A percentile compares a stretch with the other conserved stretches of the same genome.
Conservation (phyloP, 1,284 basidiomycete genomes). For the Fistulina hepatica region DNA sequence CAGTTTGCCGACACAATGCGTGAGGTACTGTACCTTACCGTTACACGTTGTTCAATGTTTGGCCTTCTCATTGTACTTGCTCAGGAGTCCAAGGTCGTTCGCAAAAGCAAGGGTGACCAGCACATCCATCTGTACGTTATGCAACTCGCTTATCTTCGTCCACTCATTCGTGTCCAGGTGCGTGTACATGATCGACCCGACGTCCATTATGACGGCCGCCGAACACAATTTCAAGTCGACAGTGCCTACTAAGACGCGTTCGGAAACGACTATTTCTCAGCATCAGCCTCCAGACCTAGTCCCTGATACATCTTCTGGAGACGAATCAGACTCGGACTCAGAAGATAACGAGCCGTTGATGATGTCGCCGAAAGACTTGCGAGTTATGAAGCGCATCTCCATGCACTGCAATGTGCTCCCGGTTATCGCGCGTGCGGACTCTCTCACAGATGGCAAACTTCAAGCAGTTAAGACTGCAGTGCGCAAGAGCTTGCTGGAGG, state of each 20-base stretch:
- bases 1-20: constrained; percentile 76
- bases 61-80: constrained; percentile 6
- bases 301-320: constrained; percentile 38
- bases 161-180: constrained; percentile 33
- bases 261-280: constrained; percentile 47
- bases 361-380: constrained; percentile 66
- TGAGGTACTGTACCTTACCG: constrained; percentile 37
- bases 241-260: constrained; percentile 41
- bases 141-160: constrained; percentile 4
- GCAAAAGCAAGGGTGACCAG: constrained; percentile 74
- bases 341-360: constrained; percentile 44
- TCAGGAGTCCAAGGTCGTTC: constrained; percentile 75
- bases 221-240: constrained; percentile 37
- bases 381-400: constrained; percentile 62
- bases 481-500: constrained; percentile 46
- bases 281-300: constrained; percentile 40
- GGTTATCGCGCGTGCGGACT: constrained; percentile 65
- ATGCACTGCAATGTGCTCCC: constrained; percentile 66
- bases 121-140: constrained; percentile 67
- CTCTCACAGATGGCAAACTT: constrained; percentile 64
- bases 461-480: constrained; percentile 57
- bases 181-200: constrained; percentile 74
- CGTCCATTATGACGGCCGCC: constrained; percentile 46
- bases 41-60: not conserved
- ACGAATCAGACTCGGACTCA: constrained; percentile 23